Evolutionary conservation across 1,284 basidiomycete species (phyloP).

Genomic region (Anthracocystis walkeri): DNA sequence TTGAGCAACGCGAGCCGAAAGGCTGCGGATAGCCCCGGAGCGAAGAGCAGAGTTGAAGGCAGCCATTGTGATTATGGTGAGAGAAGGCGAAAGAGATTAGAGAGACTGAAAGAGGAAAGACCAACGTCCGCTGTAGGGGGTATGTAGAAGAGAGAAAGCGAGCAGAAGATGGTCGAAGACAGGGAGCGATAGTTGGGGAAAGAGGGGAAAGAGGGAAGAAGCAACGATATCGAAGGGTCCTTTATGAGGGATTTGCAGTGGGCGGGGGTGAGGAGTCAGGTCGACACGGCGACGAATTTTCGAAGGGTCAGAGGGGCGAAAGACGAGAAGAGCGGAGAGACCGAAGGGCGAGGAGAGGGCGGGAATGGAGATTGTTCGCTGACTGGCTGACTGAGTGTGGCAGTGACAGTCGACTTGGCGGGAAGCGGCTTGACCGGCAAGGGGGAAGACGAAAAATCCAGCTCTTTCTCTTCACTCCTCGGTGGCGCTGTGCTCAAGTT

Average conservation of each 20-base stretch:
- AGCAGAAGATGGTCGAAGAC: slow-evolving; percentile 16
- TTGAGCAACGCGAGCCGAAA: slow-evolving; percentile 47
- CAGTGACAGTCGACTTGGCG: slow-evolving; percentile 8
- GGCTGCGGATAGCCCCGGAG: slow-evolving; percentile 50
- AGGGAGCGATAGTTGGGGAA: neutral
- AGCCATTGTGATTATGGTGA: slow-evolving; percentile 29
- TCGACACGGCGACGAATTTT: slow-evolving; percentile 27
- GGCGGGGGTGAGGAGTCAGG: slow-evolving; percentile 1
- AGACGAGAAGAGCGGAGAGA: slow-evolving; percentile 2
- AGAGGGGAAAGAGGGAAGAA: neutral
- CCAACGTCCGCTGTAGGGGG: slow-evolving; percentile 17
- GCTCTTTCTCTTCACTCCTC: neutral
- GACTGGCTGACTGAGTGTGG: neutral
- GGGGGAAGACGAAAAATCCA: slow-evolving; percentile 1
- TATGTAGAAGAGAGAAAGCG: slow-evolving; percentile 13
- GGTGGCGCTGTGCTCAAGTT: slow-evolving; percentile 12
- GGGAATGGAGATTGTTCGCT: neutral
- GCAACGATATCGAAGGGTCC: neutral
- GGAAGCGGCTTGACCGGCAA: slow-evolving; percentile 15
- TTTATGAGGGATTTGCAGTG: slow-evolving; percentile 26
- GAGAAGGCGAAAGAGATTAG: slow-evolving; percentile 6
- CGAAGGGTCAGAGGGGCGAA: neutral
- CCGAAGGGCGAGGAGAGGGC: neutral
- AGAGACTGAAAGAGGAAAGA: neutral
- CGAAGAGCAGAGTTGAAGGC: slow-evolving; percentile 50